Base-by-base conservation (phyloP, 352 stramenopile species). In the Phytophthora hibernalis region DNA sequence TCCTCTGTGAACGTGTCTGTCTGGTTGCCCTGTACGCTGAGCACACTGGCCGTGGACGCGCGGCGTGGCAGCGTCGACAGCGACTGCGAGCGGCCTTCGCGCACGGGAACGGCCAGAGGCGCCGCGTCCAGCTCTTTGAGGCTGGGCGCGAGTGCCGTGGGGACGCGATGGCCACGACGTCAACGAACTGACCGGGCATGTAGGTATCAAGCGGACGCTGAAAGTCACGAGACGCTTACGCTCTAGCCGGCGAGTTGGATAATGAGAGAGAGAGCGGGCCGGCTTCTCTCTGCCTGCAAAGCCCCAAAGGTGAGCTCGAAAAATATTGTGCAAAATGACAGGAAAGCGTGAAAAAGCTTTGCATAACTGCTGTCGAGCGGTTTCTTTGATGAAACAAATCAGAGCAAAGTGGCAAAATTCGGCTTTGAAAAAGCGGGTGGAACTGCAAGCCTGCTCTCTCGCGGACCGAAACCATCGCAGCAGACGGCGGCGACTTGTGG, bases 51-150 rank as follows among this genome's bases (percentile, higher is more conserved):
- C 7, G 68, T 77, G 45, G 62, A 77, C 5, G 65, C 68, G 18
- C 72, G 65, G 13, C 60, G 55, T 8, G 61, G 61, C 24, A 70
- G 35, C 16, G 55, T 72, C 16, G 63, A 79, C 10, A 87, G 68
- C 31, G 80, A 89, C 56, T 82, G 76, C 22, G 77, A 89, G 5
- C 80, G 77, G 4, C 50, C 53, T 20, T 54, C 74, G 11, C 74
- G 70, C 21, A 80, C 56, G 16, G 72, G 70, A 8, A 75, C 33
- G 9, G 54, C 53, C 22, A 54, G n/a, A 10, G 61, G 57, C 9
- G 68, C 18, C n/a, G 40, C 60, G 16, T 66, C 55, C 35, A 63
- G 30, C 26, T 63, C 53, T 26, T 78, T 78, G 6, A 67, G 50
- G 31, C 51, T 72, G 13, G 60, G 56, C 6, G 61, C 50, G 6